Evolutionary conservation across 148 eudicot species (phyloP), one percentile per base, ranked within the genome.

Genomic region (Silene latifolia): DNA sequence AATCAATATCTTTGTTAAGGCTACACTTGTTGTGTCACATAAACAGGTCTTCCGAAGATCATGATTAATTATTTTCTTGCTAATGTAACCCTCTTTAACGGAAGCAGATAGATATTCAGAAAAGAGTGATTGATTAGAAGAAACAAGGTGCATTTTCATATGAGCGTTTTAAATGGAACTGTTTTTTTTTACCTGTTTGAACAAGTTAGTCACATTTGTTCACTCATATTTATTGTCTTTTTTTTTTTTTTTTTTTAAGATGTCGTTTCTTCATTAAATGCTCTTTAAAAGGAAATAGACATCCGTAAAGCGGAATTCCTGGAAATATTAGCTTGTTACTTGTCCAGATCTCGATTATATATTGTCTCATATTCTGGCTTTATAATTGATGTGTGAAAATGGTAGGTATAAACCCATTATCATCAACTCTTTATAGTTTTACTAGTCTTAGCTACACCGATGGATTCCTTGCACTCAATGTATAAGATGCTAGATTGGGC

Each of bases 401-500:
- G 47, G 15, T 69, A 35, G 57, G 13, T 19, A 47, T 5, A 46
- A 46, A 17, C 14, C 39, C 25, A 5, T 58, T 39, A 32, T n/a
- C 20, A 59, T 18, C 58, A n/a, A 19, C 75, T 20, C 65, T 35
- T 3, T 58, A 18, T 19, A 4, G 13, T 24, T 25, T 71, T 39
- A 54, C 32, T 51, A 70, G 8, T 24, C 73, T 11, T 71, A 24
- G 46, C 35, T 53, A 44, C 47, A 9, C 42, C 66, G 23, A 68
- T 76, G 78, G 66, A 15, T 29, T 56, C 14, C 46, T 67, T 63
- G 13, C 68, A n/a, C n/a, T 66, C 64, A 7, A 54, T 48, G 18
- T 35, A 23, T 56, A 20, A 35, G 20, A 19, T 35, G 56, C 18
- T 53, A 2, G 35, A 75, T 44, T 76, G 66, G 78, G 58, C 67